A percentile compares a stretch with the other conserved stretches of the same genome.
Evolutionary conservation across 169 alveolate genomes (phyloP).

Genomic region (Plasmodium falciparum): DNA sequence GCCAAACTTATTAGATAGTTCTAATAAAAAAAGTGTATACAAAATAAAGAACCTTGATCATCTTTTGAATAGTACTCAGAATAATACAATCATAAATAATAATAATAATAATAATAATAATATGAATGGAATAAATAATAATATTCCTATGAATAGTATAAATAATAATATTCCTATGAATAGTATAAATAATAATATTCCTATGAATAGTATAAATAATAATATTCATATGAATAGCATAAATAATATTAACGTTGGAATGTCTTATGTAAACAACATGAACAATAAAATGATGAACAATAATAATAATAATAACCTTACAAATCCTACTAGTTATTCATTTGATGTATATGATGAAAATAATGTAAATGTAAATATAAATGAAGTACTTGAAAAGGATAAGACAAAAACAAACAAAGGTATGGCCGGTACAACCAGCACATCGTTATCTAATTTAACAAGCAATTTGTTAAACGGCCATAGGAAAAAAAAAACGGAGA

Average conservation of each 20-base stretch:
- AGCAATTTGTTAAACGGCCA: background rate
- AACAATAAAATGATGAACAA: background rate
- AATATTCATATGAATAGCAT: background rate
- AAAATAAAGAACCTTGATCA: slow-evolving; percentile 13
- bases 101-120: slow-evolving; percentile 9
- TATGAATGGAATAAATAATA: background rate
- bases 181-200: background rate
- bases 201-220: background rate
- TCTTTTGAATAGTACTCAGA: background rate
- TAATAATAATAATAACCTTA: background rate
- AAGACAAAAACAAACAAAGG: slow-evolving; percentile 1
- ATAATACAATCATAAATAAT: background rate
- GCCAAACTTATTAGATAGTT: slow-evolving; percentile 21
- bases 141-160: background rate
- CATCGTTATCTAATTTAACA: background rate
- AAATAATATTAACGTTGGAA: background rate
- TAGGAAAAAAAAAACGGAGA: slow-evolving; percentile 34
- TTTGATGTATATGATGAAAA: slow-evolving; percentile 12
- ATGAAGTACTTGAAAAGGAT: slow-evolving; percentile 1
- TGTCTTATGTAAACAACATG: background rate
- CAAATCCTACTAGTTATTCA: background rate
- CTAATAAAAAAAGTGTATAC: slow-evolving; percentile 38
- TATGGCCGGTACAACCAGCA: background rate
- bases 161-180: background rate
- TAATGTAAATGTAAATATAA: background rate